Evolutionary conservation across 805 yeast genomes (phyloP).

Genomic region (Saccharomycopsis sp.): DNA sequence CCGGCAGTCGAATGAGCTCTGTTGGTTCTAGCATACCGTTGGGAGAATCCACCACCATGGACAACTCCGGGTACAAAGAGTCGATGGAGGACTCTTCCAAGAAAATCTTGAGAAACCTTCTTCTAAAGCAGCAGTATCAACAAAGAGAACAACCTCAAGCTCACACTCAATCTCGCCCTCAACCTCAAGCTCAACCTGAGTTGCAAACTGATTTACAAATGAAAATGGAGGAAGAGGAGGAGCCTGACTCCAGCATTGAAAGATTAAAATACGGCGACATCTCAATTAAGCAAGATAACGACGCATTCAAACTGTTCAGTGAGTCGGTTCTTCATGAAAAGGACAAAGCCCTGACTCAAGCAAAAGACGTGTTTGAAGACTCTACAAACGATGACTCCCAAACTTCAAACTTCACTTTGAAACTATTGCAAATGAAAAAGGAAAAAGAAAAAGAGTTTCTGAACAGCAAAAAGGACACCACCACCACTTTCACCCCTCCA

Average conservation of each 20-base stretch:
- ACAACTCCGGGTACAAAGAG: conserved; percentile 3
- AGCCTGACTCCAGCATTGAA: neutral
- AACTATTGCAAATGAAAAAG: conserved; percentile 17
- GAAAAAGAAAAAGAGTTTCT: conserved; percentile 11
- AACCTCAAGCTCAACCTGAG: too few species aligned
- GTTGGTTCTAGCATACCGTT: conserved; percentile 17
- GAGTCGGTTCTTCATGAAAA: conserved; percentile 12
- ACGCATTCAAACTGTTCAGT: conserved; percentile 18
- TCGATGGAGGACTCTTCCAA: too few species aligned
- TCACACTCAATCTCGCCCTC: neutral
- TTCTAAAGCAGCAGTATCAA: neutral
- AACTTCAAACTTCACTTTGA: conserved; percentile 16
- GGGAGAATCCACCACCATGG: conserved; percentile 19
- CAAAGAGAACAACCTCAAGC: neutral
- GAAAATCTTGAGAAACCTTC: neutral
- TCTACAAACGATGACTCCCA: conserved; percentile 14
- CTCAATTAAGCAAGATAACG: conserved; percentile 10
- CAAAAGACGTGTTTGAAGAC: neutral
- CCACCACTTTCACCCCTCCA: neutral
- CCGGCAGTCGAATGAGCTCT: conserved; percentile 13
- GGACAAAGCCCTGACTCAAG: neutral
- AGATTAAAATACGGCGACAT: conserved; percentile 1
- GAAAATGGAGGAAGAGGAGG: conserved; percentile 1
- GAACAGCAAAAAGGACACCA: neutral
- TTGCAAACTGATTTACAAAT: neutral